Conservation (phyloP, 2,329 filamentous ascomycete genomes). For the Fusarium caatingaense region DNA sequence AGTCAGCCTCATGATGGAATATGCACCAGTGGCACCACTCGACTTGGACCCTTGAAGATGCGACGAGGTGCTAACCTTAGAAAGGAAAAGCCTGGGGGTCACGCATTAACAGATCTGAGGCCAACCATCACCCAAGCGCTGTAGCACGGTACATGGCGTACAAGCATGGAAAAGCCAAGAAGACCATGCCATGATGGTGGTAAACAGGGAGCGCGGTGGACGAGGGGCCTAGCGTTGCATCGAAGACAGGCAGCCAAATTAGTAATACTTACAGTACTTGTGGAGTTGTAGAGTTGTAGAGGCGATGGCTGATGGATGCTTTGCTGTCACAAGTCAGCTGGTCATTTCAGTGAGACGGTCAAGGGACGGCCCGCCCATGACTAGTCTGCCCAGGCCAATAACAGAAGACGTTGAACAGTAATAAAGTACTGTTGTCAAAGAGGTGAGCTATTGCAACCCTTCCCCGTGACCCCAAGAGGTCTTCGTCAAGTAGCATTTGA, state of each 20-base stretch:
- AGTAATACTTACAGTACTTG: background rate
- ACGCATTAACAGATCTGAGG: slow-evolving; percentile 43
- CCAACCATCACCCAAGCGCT: slow-evolving; percentile 35
- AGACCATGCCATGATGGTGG: slow-evolving; percentile 14
- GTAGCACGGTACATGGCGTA: background rate
- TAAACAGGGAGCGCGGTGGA: slow-evolving; percentile 16
- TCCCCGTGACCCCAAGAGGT: slow-evolving; percentile 12
- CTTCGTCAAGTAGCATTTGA: slow-evolving; percentile 14
- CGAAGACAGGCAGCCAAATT: slow-evolving; percentile 12
- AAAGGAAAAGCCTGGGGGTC: slow-evolving; percentile 39
- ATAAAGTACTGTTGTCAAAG: background rate
- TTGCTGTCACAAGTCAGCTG: slow-evolving; percentile 32
- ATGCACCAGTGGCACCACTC: slow-evolving; percentile 45
- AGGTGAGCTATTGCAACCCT: background rate
- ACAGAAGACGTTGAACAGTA: slow-evolving; percentile 10
- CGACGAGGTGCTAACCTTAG: slow-evolving; percentile 38
- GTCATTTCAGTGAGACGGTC: slow-evolving; percentile 35
- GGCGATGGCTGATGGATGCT: background rate
- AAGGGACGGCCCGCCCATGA: slow-evolving; percentile 46
- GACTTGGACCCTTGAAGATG: slow-evolving; percentile 30
- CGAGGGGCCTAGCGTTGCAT: slow-evolving; percentile 32
- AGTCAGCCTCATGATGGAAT: slow-evolving; percentile 42
- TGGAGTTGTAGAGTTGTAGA: background rate
- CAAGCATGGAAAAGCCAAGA: slow-evolving; percentile 9
- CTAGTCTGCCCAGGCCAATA: slow-evolving; percentile 31